Base-by-base conservation (phyloP, 2,329 filamentous ascomycete genomes). In the Fusarium cicatricum region DNA sequence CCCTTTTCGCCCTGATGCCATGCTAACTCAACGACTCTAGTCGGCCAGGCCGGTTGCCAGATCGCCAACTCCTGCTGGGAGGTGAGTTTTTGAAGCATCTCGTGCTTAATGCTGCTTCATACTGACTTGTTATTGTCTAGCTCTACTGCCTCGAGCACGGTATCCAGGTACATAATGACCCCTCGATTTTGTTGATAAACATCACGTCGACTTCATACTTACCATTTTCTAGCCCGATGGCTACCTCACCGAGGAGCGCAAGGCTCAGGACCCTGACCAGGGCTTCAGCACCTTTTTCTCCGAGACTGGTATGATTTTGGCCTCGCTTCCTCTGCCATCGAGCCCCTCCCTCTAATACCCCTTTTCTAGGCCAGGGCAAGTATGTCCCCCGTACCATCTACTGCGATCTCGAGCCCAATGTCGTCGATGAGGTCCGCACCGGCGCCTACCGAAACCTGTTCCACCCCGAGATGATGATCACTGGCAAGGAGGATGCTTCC, bases 11-110 rank as follows among this genome's bases (percentile, higher is more conserved):
- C 11, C 48, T 36, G 29, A 71, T 80, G 72, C 85, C 90, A 76
- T 80, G 72, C 85, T 90, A 76, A 90, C 82, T 66, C 69, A 74
- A 72, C 78, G 62, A 71, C 45, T 75, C 74, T 79, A 99, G 95
- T 99, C 86, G 95, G 95, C 82, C 95, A 99, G 88, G 95, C 95
- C 78, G 95, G 95, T 90, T 98, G 95, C 89, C 95, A 99, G 81
- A 99, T 99, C 77, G 95, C 94, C 83, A 99, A 99, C 86, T 95
- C 95, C 73, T 98, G 95, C 89, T 99, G 95, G 95, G 95, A 99
- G 92, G 95, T 99, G 84, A 84, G 91, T 84, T 74, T 72, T 58
- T 55, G 40, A 39, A 34, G 44, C 60, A 23, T 17, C 6, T 50
- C 15, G 21, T 53, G 66, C 29, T 72, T 77, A 63, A 70, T 61